A percentile compares a stretch with the other conserved stretches of the same genome.
These are phyloP conservation scores for Microthlaspi erraticum DNA, from an alignment of 345 rosid species.

Conservation along the genomic window DNA sequence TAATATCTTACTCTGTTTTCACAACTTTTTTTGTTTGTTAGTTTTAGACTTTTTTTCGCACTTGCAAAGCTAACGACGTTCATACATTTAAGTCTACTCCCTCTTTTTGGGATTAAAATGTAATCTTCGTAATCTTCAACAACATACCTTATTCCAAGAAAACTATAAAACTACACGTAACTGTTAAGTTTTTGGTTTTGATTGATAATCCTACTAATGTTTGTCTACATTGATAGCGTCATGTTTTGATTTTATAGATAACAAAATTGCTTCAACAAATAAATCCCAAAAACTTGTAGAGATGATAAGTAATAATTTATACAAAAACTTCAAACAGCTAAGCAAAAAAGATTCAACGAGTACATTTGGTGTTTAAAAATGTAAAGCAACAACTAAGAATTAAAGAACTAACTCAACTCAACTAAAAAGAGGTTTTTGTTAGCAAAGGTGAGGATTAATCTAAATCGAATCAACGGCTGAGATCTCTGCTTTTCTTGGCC, in stretches of 20 bases:
- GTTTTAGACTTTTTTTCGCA: conserved; percentile 34
- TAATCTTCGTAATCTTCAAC: conserved; percentile 11
- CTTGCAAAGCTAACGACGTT: conserved; percentile 22
- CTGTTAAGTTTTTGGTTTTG: background rate
- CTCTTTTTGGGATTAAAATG: background rate
- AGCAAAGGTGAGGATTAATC: conserved; percentile 14
- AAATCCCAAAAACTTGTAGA: background rate
- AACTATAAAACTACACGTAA: background rate
- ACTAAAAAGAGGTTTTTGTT: conserved; percentile 32
- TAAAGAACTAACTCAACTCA: conserved; percentile 27
- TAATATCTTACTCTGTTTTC: conserved; percentile 11
- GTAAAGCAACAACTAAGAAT: conserved; percentile 4
- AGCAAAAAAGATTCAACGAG: background rate
- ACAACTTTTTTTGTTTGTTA: conserved; percentile 1
- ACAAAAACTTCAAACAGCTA: background rate
- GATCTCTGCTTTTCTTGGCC: conserved; percentile 48
- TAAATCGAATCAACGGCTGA: conserved; percentile 37
- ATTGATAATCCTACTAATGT: conserved; percentile 6
- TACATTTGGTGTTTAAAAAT: conserved; percentile 8
- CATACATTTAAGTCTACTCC: conserved; percentile 8
- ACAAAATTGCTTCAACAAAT: background rate
- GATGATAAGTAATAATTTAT: background rate
- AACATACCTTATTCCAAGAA: background rate
- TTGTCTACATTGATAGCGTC: no score
- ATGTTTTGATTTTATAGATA: background rate